These are phyloP conservation scores for Pseudocercospora eumusae DNA, from an alignment of 2,329 filamentous ascomycete genomes.

Conservation along the genomic window DNA sequence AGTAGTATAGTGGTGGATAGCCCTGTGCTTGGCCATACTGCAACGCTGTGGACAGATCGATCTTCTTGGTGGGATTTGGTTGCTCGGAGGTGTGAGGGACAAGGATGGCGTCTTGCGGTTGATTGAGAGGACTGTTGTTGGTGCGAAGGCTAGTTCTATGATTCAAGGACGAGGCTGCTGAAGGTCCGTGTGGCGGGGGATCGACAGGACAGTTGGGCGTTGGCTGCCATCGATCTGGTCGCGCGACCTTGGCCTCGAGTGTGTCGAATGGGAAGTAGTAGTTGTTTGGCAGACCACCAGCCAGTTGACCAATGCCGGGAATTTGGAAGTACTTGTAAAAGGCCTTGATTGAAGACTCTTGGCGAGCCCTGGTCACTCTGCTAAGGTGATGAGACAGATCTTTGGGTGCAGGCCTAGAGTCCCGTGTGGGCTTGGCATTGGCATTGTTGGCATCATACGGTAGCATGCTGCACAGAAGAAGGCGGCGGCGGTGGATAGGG, in stretches of 20 bases:
- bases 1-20: slow-evolving; percentile 75
- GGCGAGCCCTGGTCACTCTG: slow-evolving; percentile 64
- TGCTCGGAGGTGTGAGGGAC: slow-evolving; percentile 69
- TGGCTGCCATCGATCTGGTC: slow-evolving; percentile 71
- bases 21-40: slow-evolving; percentile 86
- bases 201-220: slow-evolving; percentile 63
- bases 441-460: neutral
- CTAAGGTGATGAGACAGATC: slow-evolving; percentile 82
- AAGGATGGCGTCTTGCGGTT: slow-evolving; percentile 52
- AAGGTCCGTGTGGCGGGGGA: slow-evolving; percentile 43
- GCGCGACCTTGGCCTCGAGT: slow-evolving; percentile 76
- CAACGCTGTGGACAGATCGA: slow-evolving; percentile 78
- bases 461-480: neutral
- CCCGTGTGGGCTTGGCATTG: slow-evolving; percentile 11
- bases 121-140: slow-evolving; percentile 38
- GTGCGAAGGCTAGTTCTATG: slow-evolving; percentile 22
- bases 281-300: slow-evolving; percentile 71
- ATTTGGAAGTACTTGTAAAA: slow-evolving; percentile 83
- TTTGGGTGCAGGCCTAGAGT: slow-evolving; percentile 54
- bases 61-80: slow-evolving; percentile 64
- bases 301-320: slow-evolving; percentile 62
- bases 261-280: slow-evolving; percentile 89
- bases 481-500: neutral
- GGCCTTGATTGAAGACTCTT: slow-evolving; percentile 69
- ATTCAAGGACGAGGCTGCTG: slow-evolving; percentile 23